phyloP scores from a whole-genome alignment of 768 basidiomycete species.

The Asterophora parasitica region DNA sequence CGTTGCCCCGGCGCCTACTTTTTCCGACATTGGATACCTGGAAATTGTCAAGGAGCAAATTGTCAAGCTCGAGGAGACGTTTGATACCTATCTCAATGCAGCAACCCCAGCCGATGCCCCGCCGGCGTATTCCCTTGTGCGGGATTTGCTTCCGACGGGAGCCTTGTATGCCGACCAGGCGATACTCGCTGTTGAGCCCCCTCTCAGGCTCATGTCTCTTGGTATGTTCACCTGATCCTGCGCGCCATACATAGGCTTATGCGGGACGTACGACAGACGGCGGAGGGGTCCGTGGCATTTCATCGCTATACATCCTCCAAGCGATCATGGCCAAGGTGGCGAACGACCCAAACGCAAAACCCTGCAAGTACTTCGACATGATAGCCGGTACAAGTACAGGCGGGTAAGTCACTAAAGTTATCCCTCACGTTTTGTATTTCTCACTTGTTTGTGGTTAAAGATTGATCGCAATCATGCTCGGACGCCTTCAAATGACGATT shows the following conservation, averaged over 20 bases:
- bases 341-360: conserved; percentile 19
- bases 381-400: conserved; percentile 32
- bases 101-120: conserved; percentile 15
- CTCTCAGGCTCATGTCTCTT: conserved; percentile 25
- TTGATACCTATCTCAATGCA: conserved; percentile 19
- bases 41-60: conserved; percentile 10
- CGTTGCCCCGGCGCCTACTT: not conserved
- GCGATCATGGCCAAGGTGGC: conserved; percentile 25
- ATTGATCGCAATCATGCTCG: conserved; percentile 34
- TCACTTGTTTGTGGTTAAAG: not conserved
- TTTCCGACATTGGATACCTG: conserved; percentile 11
- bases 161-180: conserved; percentile 21
- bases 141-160: conserved; percentile 21
- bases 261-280: conserved; percentile 20
- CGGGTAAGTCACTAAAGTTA: conserved; percentile 18
- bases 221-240: conserved; percentile 14
- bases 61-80: conserved; percentile 14
- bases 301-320: conserved; percentile 26
- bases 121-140: conserved; percentile 22
- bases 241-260: not conserved
- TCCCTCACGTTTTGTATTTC: not conserved
- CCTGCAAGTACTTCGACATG: conserved; percentile 31
- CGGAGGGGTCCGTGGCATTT: conserved; percentile 32
- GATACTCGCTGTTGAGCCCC: conserved; percentile 16
- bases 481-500: conserved; percentile 31